phyloP scores from a whole-genome alignment of 108 stramenopile species.

The Cyclotella choctawhatcheeana region DNA sequence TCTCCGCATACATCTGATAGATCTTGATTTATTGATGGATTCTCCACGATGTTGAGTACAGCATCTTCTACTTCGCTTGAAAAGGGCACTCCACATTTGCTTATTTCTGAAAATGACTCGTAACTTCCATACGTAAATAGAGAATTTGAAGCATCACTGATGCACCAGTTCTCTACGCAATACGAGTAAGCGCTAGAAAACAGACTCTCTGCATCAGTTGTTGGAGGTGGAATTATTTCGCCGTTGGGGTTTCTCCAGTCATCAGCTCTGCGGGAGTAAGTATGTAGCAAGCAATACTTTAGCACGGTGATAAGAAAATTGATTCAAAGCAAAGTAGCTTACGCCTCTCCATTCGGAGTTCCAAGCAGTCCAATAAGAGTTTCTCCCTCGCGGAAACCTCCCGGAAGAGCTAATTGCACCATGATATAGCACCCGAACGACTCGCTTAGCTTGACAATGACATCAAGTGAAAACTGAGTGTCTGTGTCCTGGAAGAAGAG shows the following conservation, averaged over 20 bases:
- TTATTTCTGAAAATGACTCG: constrained; percentile 25
- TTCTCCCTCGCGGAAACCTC: constrained; percentile 5
- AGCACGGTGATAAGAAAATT: background rate
- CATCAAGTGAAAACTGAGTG: background rate
- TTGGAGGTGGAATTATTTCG: background rate
- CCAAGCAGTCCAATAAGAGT: constrained; percentile 20
- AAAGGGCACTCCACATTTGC: constrained; percentile 12
- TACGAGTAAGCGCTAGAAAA: constrained; percentile 26
- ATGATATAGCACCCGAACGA: constrained; percentile 25
- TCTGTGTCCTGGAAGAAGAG: background rate
- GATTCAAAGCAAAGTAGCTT: background rate
- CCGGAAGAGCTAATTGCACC: constrained; percentile 14
- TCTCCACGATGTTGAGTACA: background rate
- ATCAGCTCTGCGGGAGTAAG: background rate
- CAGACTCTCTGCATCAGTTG: constrained; percentile 8
- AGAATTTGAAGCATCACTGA: constrained; percentile 14
- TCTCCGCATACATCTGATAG: constrained; percentile 11
- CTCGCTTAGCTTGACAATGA: background rate
- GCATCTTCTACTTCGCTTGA: constrained; percentile 13
- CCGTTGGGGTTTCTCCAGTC: constrained; percentile 13
- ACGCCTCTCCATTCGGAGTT: constrained; percentile 16
- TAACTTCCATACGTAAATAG: constrained; percentile 13
- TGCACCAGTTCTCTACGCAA: constrained; percentile 31
- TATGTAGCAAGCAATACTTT: background rate
- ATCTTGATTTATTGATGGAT: constrained; percentile 3